Percentiles rank a stretch among this genome's conserved stretches.
Conservation (phyloP, 2,329 filamentous ascomycete genomes). For the Dothistroma pini region DNA sequence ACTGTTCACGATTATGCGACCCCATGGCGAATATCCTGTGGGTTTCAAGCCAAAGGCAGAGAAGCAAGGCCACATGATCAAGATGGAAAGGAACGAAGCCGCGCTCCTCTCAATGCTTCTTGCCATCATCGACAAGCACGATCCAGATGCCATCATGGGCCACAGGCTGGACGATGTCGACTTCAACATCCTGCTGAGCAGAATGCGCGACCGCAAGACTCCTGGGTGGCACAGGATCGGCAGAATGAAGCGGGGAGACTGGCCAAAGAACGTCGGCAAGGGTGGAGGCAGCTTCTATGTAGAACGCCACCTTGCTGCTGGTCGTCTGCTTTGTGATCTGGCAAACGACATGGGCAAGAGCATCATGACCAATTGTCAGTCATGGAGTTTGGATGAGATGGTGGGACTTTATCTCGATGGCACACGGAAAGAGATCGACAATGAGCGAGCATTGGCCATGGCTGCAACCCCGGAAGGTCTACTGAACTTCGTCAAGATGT, state of each 20-base stretch:
- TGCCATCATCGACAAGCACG: constrained; percentile 78
- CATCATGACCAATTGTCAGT: constrained; percentile 94
- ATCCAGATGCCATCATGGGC: constrained; percentile 90
- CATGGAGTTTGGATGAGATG: constrained; percentile 98
- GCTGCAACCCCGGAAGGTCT: constrained; percentile 77
- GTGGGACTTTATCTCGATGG: constrained; percentile 80
- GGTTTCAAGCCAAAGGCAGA: constrained; percentile 79
- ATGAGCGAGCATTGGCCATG: constrained; percentile 77
- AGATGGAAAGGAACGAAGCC: constrained; percentile 76
- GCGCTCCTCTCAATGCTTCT: constrained; percentile 86
- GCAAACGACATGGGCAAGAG: constrained; percentile 97
- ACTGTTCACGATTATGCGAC: constrained; percentile 88
- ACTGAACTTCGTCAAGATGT: constrained; percentile 90
- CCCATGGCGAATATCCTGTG: constrained; percentile 72
- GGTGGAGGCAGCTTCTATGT: constrained; percentile 87
- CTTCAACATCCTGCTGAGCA: constrained; percentile 83
- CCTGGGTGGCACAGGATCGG: constrained; percentile 94
- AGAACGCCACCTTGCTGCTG: constrained; percentile 84
- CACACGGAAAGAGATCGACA: constrained; percentile 79
- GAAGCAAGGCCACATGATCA: constrained; percentile 72
- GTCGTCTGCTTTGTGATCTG: constrained; percentile 86
- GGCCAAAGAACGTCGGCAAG: constrained; percentile 84
- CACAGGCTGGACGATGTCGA: constrained; percentile 98
- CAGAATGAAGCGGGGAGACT: constrained; percentile 74
- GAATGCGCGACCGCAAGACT: constrained; percentile 84